Percentiles rank a stretch among this genome's conserved stretches.
Conservation (phyloP, 768 basidiomycete species). For the Trametes cingulata region DNA sequence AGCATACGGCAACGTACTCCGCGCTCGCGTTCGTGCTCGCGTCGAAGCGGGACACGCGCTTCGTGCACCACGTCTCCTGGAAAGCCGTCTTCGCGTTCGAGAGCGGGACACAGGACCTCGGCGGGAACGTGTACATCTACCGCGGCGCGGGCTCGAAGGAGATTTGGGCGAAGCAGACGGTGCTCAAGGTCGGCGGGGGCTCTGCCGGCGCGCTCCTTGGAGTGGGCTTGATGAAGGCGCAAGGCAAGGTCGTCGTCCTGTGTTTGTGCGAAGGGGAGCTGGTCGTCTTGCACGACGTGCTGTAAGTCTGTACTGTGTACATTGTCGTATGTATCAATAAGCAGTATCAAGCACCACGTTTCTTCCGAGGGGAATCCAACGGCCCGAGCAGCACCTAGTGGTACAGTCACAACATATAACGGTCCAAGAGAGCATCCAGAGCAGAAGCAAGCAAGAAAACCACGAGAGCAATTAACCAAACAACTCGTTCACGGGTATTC, state of each 20-base stretch:
- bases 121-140: slow-evolving; percentile 88
- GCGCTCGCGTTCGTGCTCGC: slow-evolving; percentile 94
- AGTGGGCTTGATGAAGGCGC: slow-evolving; percentile 51
- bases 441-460: too few species aligned
- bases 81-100: slow-evolving; percentile 80
- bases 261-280: slow-evolving; percentile 80
- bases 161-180: slow-evolving; percentile 75
- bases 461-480: too few species aligned
- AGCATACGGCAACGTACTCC: slow-evolving; percentile 79
- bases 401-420: too few species aligned
- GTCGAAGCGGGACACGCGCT: slow-evolving; percentile 87
- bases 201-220: slow-evolving; percentile 77
- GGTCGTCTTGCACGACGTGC: slow-evolving; percentile 52
- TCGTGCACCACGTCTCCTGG: slow-evolving; percentile 70
- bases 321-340: background rate
- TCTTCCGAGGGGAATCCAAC: too few species aligned
- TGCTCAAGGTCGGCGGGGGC: slow-evolving; percentile 74
- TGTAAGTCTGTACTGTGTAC: slow-evolving; percentile 21
- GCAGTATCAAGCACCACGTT: background rate
- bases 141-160: slow-evolving; percentile 52
- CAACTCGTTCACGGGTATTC: too few species aligned
- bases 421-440: too few species aligned
- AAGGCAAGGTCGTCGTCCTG: slow-evolving; percentile 44
- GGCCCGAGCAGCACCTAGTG: too few species aligned
- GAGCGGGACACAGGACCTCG: slow-evolving; percentile 62